Evolutionary conservation across 2,329 filamentous ascomycete species (phyloP), one percentile per base, ranked within the genome.

Genomic region (Thyridium curvatum): DNA sequence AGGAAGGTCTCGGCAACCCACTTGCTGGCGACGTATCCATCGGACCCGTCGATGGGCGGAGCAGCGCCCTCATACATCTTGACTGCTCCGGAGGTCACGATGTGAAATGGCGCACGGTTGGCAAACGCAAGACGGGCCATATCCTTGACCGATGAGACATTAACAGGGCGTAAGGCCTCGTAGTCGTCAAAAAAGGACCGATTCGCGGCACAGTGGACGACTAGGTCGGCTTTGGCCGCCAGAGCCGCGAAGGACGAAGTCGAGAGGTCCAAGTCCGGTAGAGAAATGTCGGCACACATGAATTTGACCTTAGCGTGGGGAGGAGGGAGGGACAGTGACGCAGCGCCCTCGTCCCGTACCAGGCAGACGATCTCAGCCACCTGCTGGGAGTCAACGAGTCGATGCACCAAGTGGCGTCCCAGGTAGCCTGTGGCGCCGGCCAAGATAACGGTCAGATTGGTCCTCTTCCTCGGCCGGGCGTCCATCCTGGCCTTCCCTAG

Each of bases 181-280:
- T 68, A 71, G 2, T 50, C 48, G 18, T 69, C 59, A 44, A 53
- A 41, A 49, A 54, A 66, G 7, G 51, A 61, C 12, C 55, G 52
- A 15, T 63, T 58, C n/a, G 69, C 68, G 8, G 66, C 73, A 37
- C 58, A 62, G 51, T 77, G 81, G 16, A 85, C 68, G 40, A 52
- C 29, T 29, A 32, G 34, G 33, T 52, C 41, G 2, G 43, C 42
- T 2, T 14, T 3, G 2, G 33, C n/a, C 12, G 12, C 9, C 2
- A 30, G 14, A 2, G 33, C n/a, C 12, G 12, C 9, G 3, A 30
- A 14, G 3, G 36, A 15, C 18, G n/a, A 21, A 8, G 39, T 32
- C 4, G 42, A 36, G 7, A 60, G 50, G 0, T 54, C 54, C 0
- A 60, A 41, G 2, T 18, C 29, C 0, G 52, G 48, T 4, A 34